Evolutionary conservation across 2,329 filamentous ascomycete species (phyloP).

Genomic region (Knoxdaviesia proteae): DNA sequence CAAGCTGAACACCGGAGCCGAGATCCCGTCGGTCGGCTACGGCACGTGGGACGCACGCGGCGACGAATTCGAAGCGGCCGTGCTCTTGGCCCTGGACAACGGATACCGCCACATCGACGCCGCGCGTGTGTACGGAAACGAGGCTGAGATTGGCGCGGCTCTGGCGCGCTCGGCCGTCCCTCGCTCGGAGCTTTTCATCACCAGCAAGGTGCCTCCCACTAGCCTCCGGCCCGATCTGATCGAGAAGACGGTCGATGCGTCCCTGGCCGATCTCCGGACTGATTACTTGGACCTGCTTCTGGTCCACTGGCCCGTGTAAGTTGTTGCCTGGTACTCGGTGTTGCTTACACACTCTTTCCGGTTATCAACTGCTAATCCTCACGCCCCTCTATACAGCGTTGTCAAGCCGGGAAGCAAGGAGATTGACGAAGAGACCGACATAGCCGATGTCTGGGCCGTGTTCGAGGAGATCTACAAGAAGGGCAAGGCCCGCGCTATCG

Average conservation of each 20-base stretch:
- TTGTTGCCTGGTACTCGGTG: background rate
- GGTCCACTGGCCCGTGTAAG: constrained; percentile 23
- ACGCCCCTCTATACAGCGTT: constrained; percentile 15
- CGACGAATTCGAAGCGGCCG: constrained; percentile 46
- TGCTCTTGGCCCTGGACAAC: constrained; percentile 42
- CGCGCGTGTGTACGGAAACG: constrained; percentile 28
- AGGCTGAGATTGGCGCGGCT: constrained; percentile 20
- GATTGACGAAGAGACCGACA: constrained; percentile 27
- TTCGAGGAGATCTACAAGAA: constrained; percentile 17
- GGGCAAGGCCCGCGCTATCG: constrained; percentile 23
- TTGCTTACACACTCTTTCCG: background rate
- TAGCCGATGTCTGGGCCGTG: constrained; percentile 19
- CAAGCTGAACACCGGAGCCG: constrained; percentile 7
- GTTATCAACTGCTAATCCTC: constrained; percentile 12
- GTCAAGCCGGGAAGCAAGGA: constrained; percentile 28
- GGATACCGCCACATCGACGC: constrained; percentile 63
- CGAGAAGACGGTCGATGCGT: constrained; percentile 24
- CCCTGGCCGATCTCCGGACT: constrained; percentile 25
- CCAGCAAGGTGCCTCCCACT: constrained; percentile 42
- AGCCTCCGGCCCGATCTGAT: constrained; percentile 27
- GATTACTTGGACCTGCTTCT: constrained; percentile 33
- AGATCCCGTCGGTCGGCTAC: constrained; percentile 7
- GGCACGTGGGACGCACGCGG: constrained; percentile 6
- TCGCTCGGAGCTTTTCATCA: constrained; percentile 24
- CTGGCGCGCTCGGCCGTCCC: constrained; percentile 17